Base-by-base conservation (phyloP, 1,284 basidiomycete species). In the Papiliotrema nemorosa region DNA sequence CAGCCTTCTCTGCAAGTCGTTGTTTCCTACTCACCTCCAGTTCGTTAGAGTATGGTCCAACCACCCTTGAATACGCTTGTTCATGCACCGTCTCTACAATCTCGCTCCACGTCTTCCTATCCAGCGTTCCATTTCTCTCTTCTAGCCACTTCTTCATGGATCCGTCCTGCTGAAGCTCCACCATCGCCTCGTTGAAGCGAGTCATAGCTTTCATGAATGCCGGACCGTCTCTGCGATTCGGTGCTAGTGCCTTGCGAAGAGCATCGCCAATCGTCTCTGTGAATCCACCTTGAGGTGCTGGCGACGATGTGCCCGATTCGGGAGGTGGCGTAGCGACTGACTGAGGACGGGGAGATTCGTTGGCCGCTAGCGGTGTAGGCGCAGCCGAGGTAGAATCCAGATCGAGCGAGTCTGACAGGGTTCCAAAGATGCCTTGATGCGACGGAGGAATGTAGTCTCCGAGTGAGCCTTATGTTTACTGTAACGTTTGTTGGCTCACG, bases 1-100 rank as follows among this genome's bases (percentile, higher is more conserved):
- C 37, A 45, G 33, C 34, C 7, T 9, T 13, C 16, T 24, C 5
- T n/a, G 5, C 25, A 29, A n/a, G 9, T 2, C 16, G 14, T 10
- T 22, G 10, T 14, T 6, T n/a, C 6, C 1, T 20, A 55, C 62
- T 44, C 54, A 66, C 71, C 43, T 75, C 77, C 24, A 82, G 64
- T 45, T 64, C 65, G 38, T 73, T 55, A 5, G 67, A 60, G 33
- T 76, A 75, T 1, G 80, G 80, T 2, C 78, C 80, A 0, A 81
- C 79, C 1, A 77, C 71, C 9, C 80, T 69, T 27, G 80, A 76
- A 54, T 82, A 82, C 18, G 76, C 74, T 66, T 81, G 78, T 21
- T 78, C 77, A 50, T 78, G 74, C 12, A 81, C 72, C 45, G 75
- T 63, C 22, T 72, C 69, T 12, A 73, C 70, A 25, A 75, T 38